Base-by-base conservation (phyloP, 257 asterid species). In the Nicotiana obtusifolia region DNA sequence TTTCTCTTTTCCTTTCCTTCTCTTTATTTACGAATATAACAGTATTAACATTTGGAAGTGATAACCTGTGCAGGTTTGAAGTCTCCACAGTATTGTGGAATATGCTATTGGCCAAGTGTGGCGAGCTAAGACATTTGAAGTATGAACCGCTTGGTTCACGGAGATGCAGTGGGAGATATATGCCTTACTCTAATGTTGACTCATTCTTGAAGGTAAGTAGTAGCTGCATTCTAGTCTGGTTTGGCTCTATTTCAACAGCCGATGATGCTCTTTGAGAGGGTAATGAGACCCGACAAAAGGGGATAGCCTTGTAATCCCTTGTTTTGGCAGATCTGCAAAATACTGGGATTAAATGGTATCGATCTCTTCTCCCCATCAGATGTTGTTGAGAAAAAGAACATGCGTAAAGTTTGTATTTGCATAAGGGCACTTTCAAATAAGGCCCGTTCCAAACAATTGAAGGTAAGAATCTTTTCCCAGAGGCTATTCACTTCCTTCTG, bases 291-390 rank as follows among this genome's bases (percentile, higher is more conserved):
- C 17, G 10, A 49, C 4, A 26, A 44, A 75, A 71, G 33, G 77
- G 31, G 77, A 69, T 2, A 41, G 17, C 57, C 59, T 20, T 69
- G 30, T 71, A 22, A 47, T 59, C 57, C 77, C 67, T 28, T 80
- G 22, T 76, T 85, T 64, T 68, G 60, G 30, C 82, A 94, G 97
- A 82, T 87, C 64, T 94, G 98, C 93, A 94, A 92, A 86, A 90
- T 94, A 78, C 64, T 94, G 87, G 98, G 98, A 75, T 88, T 94
- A 92, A 89, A 92, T 85, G 94, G 97, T 78, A 94, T 94, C 24
- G 98, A 94, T 86, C 97, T 94, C 83, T 92, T 94, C 85, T 94
- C 98, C 37, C 98, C 98, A 66, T 90, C 98, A 0, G 98, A 94
- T 90, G 97, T 93, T 78, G 97, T 94, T 80, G 98, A 94, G 92